A percentile compares a stretch with the other conserved stretches of the same genome.
Conservation (phyloP, 2,329 filamentous ascomycete species). For the Sporothrix brunneoviolacea region DNA sequence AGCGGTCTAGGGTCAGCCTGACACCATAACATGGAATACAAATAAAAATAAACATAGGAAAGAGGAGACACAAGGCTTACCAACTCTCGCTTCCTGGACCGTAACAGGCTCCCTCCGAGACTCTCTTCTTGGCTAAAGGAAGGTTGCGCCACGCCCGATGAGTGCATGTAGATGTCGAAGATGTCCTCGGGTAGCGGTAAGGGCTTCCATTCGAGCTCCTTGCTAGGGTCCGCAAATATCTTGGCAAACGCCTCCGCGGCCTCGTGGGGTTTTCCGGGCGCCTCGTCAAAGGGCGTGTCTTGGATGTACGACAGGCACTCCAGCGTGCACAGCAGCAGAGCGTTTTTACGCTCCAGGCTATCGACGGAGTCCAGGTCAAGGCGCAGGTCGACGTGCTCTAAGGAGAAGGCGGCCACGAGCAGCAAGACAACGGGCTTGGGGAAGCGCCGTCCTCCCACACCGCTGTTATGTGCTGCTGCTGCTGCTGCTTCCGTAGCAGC, state of each 20-base stretch:
- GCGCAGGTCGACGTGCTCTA: slow-evolving; percentile 49
- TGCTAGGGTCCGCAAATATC: slow-evolving; percentile 35
- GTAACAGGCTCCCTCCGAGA: slow-evolving; percentile 11
- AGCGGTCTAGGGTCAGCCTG: too few species aligned
- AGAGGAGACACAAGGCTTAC: background rate
- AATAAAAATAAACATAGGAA: background rate
- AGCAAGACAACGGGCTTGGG: slow-evolving; percentile 38
- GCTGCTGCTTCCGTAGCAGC: background rate
- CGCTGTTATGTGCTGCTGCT: slow-evolving; percentile 15
- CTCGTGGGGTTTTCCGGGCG: slow-evolving; percentile 34
- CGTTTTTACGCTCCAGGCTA: slow-evolving; percentile 41
- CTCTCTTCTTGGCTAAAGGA: slow-evolving; percentile 13
- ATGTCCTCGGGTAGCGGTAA: slow-evolving; percentile 41
- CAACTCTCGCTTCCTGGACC: slow-evolving; percentile 34
- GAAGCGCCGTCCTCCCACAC: slow-evolving; percentile 13
- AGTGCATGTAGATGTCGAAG: slow-evolving; percentile 40
- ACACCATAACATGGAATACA: too few species aligned
- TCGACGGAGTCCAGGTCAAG: slow-evolving; percentile 32
- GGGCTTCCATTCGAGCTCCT: slow-evolving; percentile 40
- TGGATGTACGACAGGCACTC: slow-evolving; percentile 36
- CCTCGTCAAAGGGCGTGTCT: slow-evolving; percentile 23
- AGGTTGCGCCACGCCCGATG: slow-evolving; percentile 19
- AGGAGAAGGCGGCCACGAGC: slow-evolving; percentile 44
- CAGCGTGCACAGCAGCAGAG: slow-evolving; percentile 30
- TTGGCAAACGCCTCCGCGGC: slow-evolving; percentile 41